Conservation (phyloP, 768 basidiomycete species). For the Scleroderma bovista region DNA sequence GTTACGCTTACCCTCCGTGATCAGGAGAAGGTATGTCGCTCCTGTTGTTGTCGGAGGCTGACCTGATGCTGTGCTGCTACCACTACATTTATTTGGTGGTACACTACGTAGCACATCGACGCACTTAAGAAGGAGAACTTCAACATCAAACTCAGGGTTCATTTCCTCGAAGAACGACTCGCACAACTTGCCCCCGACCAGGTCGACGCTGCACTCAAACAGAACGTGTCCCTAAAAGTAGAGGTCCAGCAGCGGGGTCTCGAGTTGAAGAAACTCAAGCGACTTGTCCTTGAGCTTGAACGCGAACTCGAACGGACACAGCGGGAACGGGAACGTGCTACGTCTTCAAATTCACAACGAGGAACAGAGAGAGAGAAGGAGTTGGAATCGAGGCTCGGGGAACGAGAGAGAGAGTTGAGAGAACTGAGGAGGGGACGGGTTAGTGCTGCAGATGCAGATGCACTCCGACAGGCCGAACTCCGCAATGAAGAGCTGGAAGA, state of each 20-base stretch:
- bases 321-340: conserved; percentile 30
- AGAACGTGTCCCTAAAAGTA: conserved; percentile 90
- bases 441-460: conserved; percentile 41
- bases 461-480: conserved; percentile 49
- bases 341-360: conserved; percentile 12
- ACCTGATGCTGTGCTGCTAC: not conserved
- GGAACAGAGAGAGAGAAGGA: conserved; percentile 56
- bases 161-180: conserved; percentile 91
- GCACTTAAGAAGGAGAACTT: conserved; percentile 97
- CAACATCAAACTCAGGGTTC: conserved; percentile 90
- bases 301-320: conserved; percentile 70
- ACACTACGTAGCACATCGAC: conserved; percentile 75
- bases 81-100: too few relatives aligned
- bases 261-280: conserved; percentile 90
- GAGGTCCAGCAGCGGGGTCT: conserved; percentile 85
- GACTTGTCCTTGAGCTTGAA: conserved; percentile 80
- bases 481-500: conserved; percentile 68
- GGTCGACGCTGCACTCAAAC: conserved; percentile 85
- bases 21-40: conserved; percentile 80
- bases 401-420: conserved; percentile 62
- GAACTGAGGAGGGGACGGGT: conserved; percentile 54
- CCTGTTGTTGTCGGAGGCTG: not conserved
- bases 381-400: conserved; percentile 70
- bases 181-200: conserved; percentile 88
- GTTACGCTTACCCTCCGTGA: conserved; percentile 78